Evolutionary conservation across 1,284 basidiomycete genomes (phyloP), one percentile per base, ranked within the genome.

Genomic region (Sanghuangporus sanghuang): DNA sequence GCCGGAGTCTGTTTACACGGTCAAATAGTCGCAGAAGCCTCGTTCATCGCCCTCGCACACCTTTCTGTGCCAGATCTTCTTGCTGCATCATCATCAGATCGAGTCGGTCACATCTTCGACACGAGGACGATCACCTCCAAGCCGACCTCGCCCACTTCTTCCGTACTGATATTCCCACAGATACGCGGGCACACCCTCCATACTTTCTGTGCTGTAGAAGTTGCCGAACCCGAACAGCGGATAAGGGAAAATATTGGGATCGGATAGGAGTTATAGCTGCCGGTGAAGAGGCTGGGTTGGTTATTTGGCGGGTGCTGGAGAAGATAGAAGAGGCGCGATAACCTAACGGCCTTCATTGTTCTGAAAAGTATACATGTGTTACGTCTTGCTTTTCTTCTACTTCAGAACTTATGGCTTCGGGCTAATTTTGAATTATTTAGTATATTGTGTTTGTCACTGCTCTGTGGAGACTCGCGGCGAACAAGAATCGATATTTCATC

Each of bases 221-320:
- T 80, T 65, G 93, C 96, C 73, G 81, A 27, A 79, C 55, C 44
- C 35, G 38, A 71, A 71, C 32, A 71, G 74, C 9, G 49, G 74
- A 71, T 71, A 74, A 71, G 64, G 73, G 70, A 93, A 94, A 73
- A 80, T 92, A 0, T 73, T 95, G 63, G 81, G 82, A 50, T 78
- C 93, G 6, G 92, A 93, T 72, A 96, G 93, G 93, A 83, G 72
- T 93, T 9, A 80, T 93, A 0, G 89, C 85, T 3, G 81, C 93
- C n/a, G 93, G 87, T 12, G 94, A 93, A 0, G 93, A 96, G 75
- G 89, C 90, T 60, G 92, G 92, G 0, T 79, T 93, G 35, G 90
- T 90, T 65, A n/a, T 95, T 1, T 95, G 92, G 92, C 84, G 83
- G 58, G 82, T 84, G 71, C 74, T n/a, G 57, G 74, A 70, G 40